Base-by-base conservation (phyloP, 768 basidiomycete species). In the Neoboletus subvelutipes region DNA sequence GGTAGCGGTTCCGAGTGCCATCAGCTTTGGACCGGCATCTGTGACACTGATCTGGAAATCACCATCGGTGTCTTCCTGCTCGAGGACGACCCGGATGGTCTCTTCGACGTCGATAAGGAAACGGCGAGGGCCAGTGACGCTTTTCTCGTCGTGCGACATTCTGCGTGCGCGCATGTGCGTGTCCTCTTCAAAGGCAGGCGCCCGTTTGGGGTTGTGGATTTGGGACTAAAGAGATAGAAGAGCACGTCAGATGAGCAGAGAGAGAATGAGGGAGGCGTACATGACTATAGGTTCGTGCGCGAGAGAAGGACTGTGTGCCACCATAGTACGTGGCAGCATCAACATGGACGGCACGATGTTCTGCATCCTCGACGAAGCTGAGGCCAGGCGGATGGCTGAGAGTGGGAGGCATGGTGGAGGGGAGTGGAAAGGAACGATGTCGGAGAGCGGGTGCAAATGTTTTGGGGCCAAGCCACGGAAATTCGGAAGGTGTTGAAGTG, bases 81-180 rank as follows among this genome's bases (percentile, higher is more conserved):
- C 94, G 29, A 99, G 85, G 11, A 98, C 87, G 55, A 97, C 85
- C 36, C 95, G 87, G 67, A 99, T 94, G 33, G 96, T 99, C 74
- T 98, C 96, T 67, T 98, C 96, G 17, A 98, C 96, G 67, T 98
- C 96, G 56, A 98, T 93, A 50, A 98, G 80, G 77, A 96, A 98
- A 40, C 94, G 87, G 42, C 95, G 80, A 4, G 94, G 91, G 0
- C 82, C 86, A 0, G 86, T 79, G 17, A 85, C 80, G 50, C 85
- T 84, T 75, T 92, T 90, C 76, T 96, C 94, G 70, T 98, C 94
- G 69, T 97, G 94, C 20, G 93, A 95, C 78, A 97, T 79, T 52
- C 94, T 82, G 46, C 94, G 82, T 50, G 87, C 78, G 31, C 90
- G 80, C 49, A 76, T 74, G 68, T 91, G 88, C 70, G 77, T 81